Percentiles rank a stretch among this genome's conserved stretches.
phyloP scores from a whole-genome alignment of 805 yeast genomes.

The Pichia scutulata region DNA sequence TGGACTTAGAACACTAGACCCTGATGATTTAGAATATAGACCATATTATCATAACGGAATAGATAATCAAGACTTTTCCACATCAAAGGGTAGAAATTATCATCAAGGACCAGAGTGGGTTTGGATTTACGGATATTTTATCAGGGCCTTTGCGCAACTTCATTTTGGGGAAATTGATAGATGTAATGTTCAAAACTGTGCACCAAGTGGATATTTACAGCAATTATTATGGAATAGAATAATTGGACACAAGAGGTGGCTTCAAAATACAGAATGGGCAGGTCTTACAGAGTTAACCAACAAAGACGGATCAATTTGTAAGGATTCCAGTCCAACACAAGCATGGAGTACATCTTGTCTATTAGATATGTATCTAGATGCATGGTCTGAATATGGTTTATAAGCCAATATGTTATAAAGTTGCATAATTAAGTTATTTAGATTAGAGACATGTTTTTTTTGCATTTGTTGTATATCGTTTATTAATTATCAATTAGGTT shows the following conservation, averaged over 20 bases:
- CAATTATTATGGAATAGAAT: slow-evolving; percentile 56
- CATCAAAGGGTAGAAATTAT: slow-evolving; percentile 91
- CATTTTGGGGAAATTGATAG: slow-evolving; percentile 28
- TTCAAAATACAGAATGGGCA: slow-evolving; percentile 77
- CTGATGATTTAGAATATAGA: slow-evolving; percentile 83
- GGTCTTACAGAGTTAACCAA: slow-evolving; percentile 91
- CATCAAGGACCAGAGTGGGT: slow-evolving; percentile 99
- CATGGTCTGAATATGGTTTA: slow-evolving; percentile 30
- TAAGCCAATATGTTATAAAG: not conserved
- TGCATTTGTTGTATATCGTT: not conserved
- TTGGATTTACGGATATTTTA: slow-evolving; percentile 82
- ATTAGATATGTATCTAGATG: slow-evolving; percentile 68
- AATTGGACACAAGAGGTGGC: slow-evolving; percentile 60
- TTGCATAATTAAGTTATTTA: not conserved
- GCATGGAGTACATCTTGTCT: slow-evolving; percentile 94
- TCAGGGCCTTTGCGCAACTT: slow-evolving; percentile 65
- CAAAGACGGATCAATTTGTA: slow-evolving; percentile 73
- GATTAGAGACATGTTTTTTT: not conserved
- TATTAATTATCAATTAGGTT: not conserved
- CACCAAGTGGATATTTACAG: slow-evolving; percentile 44
- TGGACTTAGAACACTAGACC: slow-evolving; percentile 90
- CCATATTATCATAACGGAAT: slow-evolving; percentile 80
- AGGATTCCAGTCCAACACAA: slow-evolving; percentile 90
- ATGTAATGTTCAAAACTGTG: slow-evolving; percentile 11
- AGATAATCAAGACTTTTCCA: slow-evolving; percentile 81